Conservation (phyloP, 768 basidiomycete genomes). For the Leucosporidium creatinivorum region DNA sequence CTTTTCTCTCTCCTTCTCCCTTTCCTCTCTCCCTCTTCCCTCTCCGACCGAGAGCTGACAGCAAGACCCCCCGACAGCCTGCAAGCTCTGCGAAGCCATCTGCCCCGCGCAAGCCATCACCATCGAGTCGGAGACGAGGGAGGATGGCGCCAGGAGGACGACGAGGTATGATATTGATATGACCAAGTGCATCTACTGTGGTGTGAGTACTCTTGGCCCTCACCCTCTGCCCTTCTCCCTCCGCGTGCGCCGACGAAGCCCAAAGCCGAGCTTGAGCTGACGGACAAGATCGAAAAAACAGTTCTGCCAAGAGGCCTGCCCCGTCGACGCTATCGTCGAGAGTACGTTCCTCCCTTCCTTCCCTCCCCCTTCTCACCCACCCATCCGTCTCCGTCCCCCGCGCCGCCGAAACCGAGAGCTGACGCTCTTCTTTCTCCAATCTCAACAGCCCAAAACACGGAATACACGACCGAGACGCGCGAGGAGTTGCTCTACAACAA, state of each 20-base stretch:
- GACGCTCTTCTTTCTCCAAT: conserved; percentile 3
- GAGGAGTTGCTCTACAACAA: conserved; percentile 99
- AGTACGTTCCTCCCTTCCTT: conserved; percentile 49
- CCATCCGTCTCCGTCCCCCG: background rate
- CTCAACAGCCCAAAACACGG: conserved; percentile 90
- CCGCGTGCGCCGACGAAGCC: no score
- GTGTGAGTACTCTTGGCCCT: conserved; percentile 40
- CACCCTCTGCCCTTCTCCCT: background rate
- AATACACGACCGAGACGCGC: conserved; percentile 93
- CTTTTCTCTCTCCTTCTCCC: conserved; percentile 19
- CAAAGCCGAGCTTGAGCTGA: no score
- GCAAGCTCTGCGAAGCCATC: conserved; percentile 98
- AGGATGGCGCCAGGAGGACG: conserved; percentile 91
- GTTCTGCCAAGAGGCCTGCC: conserved; percentile 99
- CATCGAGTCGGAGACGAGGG: conserved; percentile 92
- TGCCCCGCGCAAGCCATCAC: conserved; percentile 99
- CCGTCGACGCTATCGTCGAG: conserved; percentile 98
- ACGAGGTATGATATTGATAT: conserved; percentile 99
- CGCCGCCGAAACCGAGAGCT: background rate
- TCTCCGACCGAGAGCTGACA: background rate
- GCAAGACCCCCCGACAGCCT: conserved; percentile 53
- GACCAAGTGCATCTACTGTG: conserved; percentile 99
- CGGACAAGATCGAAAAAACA: no score
- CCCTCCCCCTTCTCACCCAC: background rate
- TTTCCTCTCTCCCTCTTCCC: background rate